Conservation (phyloP, 139 green algal genomes). For the Chlorella sp. region DNA sequence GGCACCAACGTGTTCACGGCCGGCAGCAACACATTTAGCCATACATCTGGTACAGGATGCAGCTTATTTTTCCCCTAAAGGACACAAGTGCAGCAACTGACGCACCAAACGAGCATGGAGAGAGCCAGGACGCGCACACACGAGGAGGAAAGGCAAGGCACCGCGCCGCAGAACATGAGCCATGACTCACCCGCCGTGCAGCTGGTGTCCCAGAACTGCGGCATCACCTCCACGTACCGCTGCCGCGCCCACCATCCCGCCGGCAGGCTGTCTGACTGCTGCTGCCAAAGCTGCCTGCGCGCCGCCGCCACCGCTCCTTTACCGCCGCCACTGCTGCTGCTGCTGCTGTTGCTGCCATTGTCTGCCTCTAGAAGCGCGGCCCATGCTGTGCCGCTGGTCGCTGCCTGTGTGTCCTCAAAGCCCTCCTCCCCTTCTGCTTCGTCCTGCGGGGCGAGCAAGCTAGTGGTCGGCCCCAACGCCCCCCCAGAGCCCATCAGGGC, state of each 20-base stretch:
- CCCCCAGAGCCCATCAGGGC: background rate
- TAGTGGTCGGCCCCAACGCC: background rate
- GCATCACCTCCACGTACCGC: background rate
- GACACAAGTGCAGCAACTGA: background rate
- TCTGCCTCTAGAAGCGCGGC: no score
- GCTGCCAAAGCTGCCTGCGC: no score
- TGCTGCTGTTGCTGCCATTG: background rate
- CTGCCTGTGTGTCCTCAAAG: background rate
- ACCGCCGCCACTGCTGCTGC: no score
- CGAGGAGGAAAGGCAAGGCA: background rate
- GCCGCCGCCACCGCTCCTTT: no score
- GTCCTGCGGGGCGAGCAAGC: background rate
- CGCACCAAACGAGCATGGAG: background rate
- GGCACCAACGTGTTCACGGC: no score
- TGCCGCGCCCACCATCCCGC: background rate
- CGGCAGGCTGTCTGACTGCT: background rate
- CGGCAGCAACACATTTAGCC: no score
- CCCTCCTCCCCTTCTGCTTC: background rate
- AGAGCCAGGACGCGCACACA: no score
- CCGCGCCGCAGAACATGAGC: background rate
- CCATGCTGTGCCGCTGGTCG: background rate
- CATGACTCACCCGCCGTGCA: background rate
- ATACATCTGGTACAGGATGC: background rate
- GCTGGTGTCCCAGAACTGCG: background rate
- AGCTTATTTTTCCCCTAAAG: background rate